Percentiles rank a stretch among this genome's conserved stretches.
These are phyloP conservation scores for Brassica cretica DNA, from an alignment of 345 rosid genomes.

Conservation along the genomic window DNA sequence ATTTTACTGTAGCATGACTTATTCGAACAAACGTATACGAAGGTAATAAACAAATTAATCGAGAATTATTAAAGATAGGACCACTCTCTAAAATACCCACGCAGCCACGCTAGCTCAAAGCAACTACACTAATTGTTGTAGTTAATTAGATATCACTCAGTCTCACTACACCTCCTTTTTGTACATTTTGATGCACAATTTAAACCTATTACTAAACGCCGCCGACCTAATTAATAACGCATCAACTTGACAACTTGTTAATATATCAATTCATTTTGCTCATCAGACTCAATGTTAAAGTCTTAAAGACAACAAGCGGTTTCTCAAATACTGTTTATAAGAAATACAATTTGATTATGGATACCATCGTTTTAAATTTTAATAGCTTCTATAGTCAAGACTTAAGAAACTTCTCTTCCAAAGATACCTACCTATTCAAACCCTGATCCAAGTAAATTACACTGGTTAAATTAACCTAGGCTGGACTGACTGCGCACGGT, in stretches of 20 bases:
- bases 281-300: not conserved
- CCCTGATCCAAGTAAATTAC: not conserved
- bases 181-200: conserved; percentile 28
- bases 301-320: not conserved
- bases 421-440: not conserved
- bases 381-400: not conserved
- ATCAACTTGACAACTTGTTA: conserved; percentile 35
- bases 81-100: conserved; percentile 32
- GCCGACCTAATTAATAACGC: conserved; percentile 33
- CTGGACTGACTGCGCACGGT: not conserved
- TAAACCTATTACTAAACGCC: conserved; percentile 34
- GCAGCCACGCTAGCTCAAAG: conserved; percentile 25
- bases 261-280: conserved; percentile 26
- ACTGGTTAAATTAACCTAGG: not conserved
- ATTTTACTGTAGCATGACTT: conserved; percentile 22
- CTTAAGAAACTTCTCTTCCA: not conserved
- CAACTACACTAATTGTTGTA: conserved; percentile 33
- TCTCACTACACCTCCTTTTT: conserved; percentile 19
- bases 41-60: conserved; percentile 22
- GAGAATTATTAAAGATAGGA: conserved; percentile 26
- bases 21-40: conserved; percentile 22
- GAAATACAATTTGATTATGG: not conserved
- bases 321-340: conserved; percentile 3
- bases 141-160: conserved; percentile 15
- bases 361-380: not conserved